Evolutionary conservation across 106 monocot species (phyloP).

Genomic region (Phalaenopsis equestris): DNA sequence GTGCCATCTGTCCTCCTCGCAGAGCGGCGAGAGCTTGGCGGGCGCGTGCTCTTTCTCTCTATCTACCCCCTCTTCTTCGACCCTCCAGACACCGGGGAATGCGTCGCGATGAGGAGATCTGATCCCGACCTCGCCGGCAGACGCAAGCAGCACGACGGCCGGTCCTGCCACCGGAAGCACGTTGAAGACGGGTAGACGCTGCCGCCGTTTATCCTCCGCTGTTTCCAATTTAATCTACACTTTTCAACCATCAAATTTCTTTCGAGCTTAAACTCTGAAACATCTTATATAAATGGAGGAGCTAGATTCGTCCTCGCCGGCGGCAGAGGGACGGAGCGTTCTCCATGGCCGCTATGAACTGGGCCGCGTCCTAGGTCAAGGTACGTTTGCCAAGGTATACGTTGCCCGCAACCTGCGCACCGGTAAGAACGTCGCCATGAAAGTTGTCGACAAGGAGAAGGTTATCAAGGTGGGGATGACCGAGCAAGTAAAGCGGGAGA

Average conservation of each 20-base stretch:
- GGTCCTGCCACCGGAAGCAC: conserved; percentile 50
- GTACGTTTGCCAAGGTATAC: conserved; percentile 66
- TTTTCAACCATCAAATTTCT: not conserved
- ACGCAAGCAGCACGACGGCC: conserved; percentile 22
- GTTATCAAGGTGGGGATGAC: conserved; percentile 48
- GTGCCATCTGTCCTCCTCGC: not conserved
- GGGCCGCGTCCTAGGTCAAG: conserved; percentile 60
- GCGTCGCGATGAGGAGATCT: conserved; percentile 23
- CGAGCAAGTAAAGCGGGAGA: conserved; percentile 71
- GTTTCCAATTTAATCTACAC: not conserved
- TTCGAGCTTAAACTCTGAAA: not conserved
- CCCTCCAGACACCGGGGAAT: conserved; percentile 15
- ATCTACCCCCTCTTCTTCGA: not conserved
- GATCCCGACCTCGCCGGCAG: conserved; percentile 16
- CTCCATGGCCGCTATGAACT: conserved; percentile 74
- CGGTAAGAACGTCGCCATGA: conserved; percentile 40
- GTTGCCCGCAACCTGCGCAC: conserved; percentile 31
- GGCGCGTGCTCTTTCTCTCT: not conserved
- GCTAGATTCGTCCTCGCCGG: conserved; percentile 2
- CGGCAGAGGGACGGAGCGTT: conserved; percentile 9
- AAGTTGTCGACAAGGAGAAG: conserved; percentile 57
- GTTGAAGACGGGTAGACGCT: conserved; percentile 44
- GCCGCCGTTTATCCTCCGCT: not conserved
- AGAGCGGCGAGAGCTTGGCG: not conserved
- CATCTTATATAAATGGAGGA: conserved; percentile 24